Evolutionary conservation across 192 early-diverging fungal species (phyloP).

Genomic region (Piromyces sp.): DNA sequence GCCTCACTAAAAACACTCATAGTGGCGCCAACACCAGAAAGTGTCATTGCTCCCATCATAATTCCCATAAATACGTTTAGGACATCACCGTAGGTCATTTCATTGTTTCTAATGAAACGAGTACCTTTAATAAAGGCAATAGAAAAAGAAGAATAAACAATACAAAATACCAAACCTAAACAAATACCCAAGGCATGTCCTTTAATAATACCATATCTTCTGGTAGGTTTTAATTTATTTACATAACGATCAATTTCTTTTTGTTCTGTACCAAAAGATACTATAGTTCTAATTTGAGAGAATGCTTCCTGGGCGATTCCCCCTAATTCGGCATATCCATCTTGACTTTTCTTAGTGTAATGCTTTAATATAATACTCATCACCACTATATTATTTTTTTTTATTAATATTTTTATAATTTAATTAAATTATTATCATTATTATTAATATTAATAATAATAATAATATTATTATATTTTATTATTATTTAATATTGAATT

Average conservation of each 20-base stretch:
- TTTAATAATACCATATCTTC: neutral
- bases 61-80: slow-evolving; percentile 82
- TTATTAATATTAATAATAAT: too few relatives aligned
- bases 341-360: neutral
- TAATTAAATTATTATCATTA: too few relatives aligned
- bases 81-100: slow-evolving; percentile 27
- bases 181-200: neutral
- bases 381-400: too few relatives aligned
- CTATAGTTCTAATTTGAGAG: neutral
- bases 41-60: slow-evolving; percentile 63
- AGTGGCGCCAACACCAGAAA: slow-evolving; percentile 54
- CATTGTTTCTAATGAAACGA: slow-evolving; percentile 17
- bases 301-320: neutral
- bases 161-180: neutral
- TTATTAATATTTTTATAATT: too few relatives aligned
- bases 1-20: slow-evolving; percentile 54
- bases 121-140: slow-evolving; percentile 34
- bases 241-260: neutral
- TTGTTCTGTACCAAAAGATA: neutral
- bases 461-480: too few relatives aligned
- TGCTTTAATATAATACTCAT: neutral
- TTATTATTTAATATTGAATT: too few relatives aligned
- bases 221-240: neutral
- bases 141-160: slow-evolving; percentile 12
- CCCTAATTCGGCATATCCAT: neutral